phyloP scores from a whole-genome alignment of 2,329 filamentous ascomycete genomes.

The Botrytis fragariae region DNA sequence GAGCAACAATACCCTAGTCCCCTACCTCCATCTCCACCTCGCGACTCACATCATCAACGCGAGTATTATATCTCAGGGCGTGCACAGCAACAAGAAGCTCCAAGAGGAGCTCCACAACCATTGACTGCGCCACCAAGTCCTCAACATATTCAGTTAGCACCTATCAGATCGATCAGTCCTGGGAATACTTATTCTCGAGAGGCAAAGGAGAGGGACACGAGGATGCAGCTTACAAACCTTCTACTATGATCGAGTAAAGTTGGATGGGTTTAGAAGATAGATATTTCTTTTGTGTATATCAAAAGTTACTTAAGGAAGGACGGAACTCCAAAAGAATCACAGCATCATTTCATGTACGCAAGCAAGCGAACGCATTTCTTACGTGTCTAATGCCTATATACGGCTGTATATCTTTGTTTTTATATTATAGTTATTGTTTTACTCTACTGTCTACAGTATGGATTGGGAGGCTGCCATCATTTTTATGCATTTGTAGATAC shows the following conservation, averaged over 20 bases:
- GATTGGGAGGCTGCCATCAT: conserved; percentile 1
- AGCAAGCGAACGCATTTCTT: conserved; percentile 7
- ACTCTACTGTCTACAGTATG: conserved; percentile 12
- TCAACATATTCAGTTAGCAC: conserved; percentile 33
- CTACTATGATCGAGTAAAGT: conserved; percentile 19
- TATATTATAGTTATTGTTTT: conserved; percentile 13
- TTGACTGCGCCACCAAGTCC: conserved; percentile 37
- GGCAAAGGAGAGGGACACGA: conserved; percentile 32
- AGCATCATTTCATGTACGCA: conserved; percentile 6
- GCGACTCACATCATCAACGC: conserved; percentile 1
- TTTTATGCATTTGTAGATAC: conserved; percentile 17
- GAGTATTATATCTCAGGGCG: conserved; percentile 23
- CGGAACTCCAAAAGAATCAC: background rate
- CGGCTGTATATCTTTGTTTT: conserved; percentile 10
- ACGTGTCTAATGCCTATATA: conserved; percentile 8
- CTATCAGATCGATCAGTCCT: conserved; percentile 29
- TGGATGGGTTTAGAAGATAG: background rate
- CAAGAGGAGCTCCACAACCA: conserved; percentile 23
- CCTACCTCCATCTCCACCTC: conserved; percentile 24
- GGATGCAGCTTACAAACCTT: conserved; percentile 38
- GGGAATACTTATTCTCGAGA: conserved; percentile 25
- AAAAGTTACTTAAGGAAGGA: conserved; percentile 7
- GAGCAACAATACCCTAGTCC: conserved; percentile 21
- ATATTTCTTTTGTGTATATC: conserved; percentile 11
- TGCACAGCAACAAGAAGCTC: conserved; percentile 28